Base-by-base conservation (phyloP, 345 rosid species). In the Hibiscus mutabilis region DNA sequence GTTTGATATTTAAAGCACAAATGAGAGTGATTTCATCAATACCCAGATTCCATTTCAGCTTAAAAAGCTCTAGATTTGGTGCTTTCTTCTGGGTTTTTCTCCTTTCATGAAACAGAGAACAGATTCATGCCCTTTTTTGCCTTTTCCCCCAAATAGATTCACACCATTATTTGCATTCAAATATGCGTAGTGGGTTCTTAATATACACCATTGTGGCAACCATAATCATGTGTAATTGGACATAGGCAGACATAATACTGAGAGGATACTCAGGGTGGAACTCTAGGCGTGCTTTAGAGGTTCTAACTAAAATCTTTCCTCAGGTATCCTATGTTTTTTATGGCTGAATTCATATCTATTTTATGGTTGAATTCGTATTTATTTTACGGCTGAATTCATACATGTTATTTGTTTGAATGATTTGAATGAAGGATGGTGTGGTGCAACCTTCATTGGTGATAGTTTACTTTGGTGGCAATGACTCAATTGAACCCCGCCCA, bases 391-490 rank as follows among this genome's bases (percentile, higher is more conserved):
- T 29, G 33, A 29, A 8, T 37, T 37, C 42, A 37, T 37, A 37
- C 11, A 37, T 37, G 35, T 33, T 33, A 33, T 33, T 44, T 8
- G n/a, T n/a, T n/a, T n/a, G n/a, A n/a, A n/a, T n/a, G n/a, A 19
- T 19, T 18, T 53, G 25, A 18, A 53, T 25, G 29, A 25, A 94
- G 98, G 86, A 86, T 75, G 89, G 89, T 79, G 60, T 72, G 14
- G 69, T 74, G 42, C 97, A 91, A 70, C 98, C 98, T 59, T 82
- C 92, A 4, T 76, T 94, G 83, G 96, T 94, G 75, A 86, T 94
- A 52, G 93, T 94, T 27, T 94, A 94, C 80, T 91, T 94, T 35
- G 97, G 98, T 69, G 98, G 98, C 51, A 94, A 94, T 52, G 98
- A 94, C 78, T 91, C 98, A 35, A 73, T 70, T 85, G 78, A 60